Evolutionary conservation across 257 asterid genomes (phyloP).

Genomic region (Dorcoceras hygrometricum): DNA sequence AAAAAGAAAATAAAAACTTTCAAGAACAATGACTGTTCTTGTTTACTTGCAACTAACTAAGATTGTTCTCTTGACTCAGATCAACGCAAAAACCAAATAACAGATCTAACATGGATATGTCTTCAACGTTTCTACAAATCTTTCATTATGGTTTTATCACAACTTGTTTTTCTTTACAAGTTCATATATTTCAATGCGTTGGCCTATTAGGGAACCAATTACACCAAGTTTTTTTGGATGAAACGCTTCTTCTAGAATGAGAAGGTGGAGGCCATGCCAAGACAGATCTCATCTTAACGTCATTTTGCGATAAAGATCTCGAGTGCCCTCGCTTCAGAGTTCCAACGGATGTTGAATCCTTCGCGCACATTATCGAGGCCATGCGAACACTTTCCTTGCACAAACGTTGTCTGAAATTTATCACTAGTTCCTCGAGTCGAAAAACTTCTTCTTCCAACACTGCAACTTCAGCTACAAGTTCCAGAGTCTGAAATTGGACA

Average conservation of each 20-base stretch:
- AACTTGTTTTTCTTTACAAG: neutral
- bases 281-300: slow-evolving; percentile 35
- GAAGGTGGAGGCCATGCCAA: neutral
- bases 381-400: slow-evolving; percentile 54
- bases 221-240: neutral
- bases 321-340: slow-evolving; percentile 34
- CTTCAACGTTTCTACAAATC: neutral
- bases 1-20: no score
- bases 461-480: slow-evolving; percentile 96
- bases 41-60: no score
- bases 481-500: slow-evolving; percentile 50
- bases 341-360: slow-evolving; percentile 2
- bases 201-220: neutral
- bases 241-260: neutral
- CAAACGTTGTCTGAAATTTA: slow-evolving; percentile 60
- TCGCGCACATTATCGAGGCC: slow-evolving; percentile 41
- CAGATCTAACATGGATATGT: no score
- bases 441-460: slow-evolving; percentile 92
- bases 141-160: no score
- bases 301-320: slow-evolving; percentile 58
- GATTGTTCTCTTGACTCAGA: no score
- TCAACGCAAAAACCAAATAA: no score
- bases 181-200: no score
- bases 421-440: slow-evolving; percentile 67
- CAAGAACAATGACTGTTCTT: no score